Base-by-base conservation (phyloP, 2,329 filamentous ascomycete species). In the Bipolaris victoriae region DNA sequence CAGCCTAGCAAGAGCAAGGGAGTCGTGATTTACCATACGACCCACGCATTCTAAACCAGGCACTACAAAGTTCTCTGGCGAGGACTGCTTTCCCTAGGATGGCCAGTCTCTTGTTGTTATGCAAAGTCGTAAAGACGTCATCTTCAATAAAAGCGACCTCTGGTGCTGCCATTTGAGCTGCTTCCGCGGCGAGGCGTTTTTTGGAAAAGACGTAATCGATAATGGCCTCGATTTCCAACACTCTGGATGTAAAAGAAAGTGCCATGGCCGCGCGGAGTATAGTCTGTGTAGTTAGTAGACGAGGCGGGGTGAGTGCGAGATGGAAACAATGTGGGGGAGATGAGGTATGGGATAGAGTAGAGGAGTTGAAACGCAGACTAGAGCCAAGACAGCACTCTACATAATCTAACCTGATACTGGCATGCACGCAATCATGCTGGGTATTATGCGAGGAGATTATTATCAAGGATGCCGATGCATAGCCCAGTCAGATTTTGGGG, bases 141-240 rank as follows among this genome's bases (percentile, higher is more conserved):
- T 53, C 13, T 18, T 52, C 2, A 3, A 41, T 5, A 9, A 47
- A 9, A 16, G 10, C 5, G 3, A 52, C 15, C 3, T 16, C 4
- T 2, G 59, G 57, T 5, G 44, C 53, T 2, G 52, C 55, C 58
- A 62, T 66, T 33, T 66, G 62, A 1, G 62, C 10, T 7, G 61
- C 58, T 20, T 68, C 63, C 0, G 47, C 59, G 15, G 51, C 49
- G 13, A 63, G 49, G 3, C 49, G 22, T 37, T 63, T 64, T 16
- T 63, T 26, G 29, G 31, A 33, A 26, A 66, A 68, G 2, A 7
- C 31, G 29, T 65, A 46, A 3, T 35, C 40, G 9, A 61, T 22
- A 2, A 63, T 54, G 3, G 26, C 7, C 45, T 63, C 60, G 7
- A 60, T 35, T 11, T 54, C 36, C n/a, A 24, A 16, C 16, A 41